Percentiles rank a stretch among this genome's conserved stretches.
Evolutionary conservation across 2,329 filamentous ascomycete genomes (phyloP).

Genomic region (Xylaria sp.): DNA sequence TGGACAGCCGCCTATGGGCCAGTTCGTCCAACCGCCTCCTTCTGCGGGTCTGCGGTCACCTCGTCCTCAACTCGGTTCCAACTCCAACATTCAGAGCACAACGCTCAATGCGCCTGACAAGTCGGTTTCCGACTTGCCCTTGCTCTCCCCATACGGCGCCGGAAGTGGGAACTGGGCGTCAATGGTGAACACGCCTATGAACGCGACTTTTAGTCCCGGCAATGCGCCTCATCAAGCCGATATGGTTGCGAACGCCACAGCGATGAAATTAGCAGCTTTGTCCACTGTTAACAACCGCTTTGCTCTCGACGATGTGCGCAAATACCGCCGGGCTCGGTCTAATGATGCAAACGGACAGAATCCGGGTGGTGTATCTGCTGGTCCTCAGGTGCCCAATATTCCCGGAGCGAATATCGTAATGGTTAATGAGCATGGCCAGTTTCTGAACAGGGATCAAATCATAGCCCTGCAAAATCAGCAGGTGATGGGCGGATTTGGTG

Average conservation of each 20-base stretch:
- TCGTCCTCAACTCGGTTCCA: slow-evolving; percentile 72
- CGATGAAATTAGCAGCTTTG: slow-evolving; percentile 97
- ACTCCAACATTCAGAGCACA: slow-evolving; percentile 82
- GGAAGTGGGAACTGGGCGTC: slow-evolving; percentile 96
- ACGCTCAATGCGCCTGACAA: slow-evolving; percentile 80
- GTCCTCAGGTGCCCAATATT: slow-evolving; percentile 70
- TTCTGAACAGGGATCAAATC: slow-evolving; percentile 86
- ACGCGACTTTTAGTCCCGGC: slow-evolving; percentile 80
- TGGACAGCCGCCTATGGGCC: slow-evolving; percentile 87
- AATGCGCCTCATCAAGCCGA: slow-evolving; percentile 81
- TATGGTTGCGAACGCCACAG: slow-evolving; percentile 98
- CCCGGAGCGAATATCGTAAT: slow-evolving; percentile 85
- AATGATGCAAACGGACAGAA: slow-evolving; percentile 77
- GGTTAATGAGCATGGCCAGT: slow-evolving; percentile 93
- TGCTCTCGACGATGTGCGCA: slow-evolving; percentile 94
- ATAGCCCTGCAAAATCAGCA: slow-evolving; percentile 80
- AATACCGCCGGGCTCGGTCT: slow-evolving; percentile 91
- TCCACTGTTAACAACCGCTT: slow-evolving; percentile 99
- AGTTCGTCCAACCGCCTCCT: slow-evolving; percentile 86
- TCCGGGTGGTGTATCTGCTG: slow-evolving; percentile 74
- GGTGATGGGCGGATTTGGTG: slow-evolving; percentile 67
- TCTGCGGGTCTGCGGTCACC: slow-evolving; percentile 84
- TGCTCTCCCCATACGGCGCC: slow-evolving; percentile 85
- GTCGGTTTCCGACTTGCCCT: slow-evolving; percentile 75
- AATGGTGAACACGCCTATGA: slow-evolving; percentile 98